Conservation (phyloP, 106 monocot species). For the Dendrobium officinale region DNA sequence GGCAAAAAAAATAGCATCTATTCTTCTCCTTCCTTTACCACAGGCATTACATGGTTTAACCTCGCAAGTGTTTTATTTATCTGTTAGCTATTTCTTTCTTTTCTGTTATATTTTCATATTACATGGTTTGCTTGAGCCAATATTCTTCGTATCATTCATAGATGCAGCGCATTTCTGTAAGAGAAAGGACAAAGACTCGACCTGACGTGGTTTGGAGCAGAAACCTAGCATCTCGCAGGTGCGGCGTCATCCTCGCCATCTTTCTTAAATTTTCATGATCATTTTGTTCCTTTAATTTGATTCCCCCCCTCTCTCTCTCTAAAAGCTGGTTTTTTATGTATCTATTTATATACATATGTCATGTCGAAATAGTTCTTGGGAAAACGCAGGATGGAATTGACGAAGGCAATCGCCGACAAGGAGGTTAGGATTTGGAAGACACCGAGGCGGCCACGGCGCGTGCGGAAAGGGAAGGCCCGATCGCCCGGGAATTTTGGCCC, state of each 20-base stretch:
- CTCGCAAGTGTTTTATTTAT: background rate
- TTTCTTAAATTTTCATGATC: background rate
- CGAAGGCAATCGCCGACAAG: background rate
- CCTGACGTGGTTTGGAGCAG: background rate
- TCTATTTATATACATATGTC: background rate
- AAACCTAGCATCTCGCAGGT: background rate
- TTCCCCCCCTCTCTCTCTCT: background rate
- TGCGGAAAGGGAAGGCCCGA: background rate
- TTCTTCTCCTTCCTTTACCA: no score
- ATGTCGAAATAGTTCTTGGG: background rate
- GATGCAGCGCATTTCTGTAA: background rate
- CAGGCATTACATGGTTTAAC: no score
- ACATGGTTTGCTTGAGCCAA: no score
- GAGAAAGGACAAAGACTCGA: background rate
- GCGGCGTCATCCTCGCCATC: background rate
- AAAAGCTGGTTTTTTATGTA: background rate
- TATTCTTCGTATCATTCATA: no score
- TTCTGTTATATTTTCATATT: background rate
- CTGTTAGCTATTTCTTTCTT: background rate
- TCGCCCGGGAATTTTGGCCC: conserved; percentile 4
- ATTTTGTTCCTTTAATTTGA: conserved; percentile 1
- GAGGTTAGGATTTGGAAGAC: background rate
- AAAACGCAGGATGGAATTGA: background rate
- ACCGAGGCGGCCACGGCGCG: background rate
- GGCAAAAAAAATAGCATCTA: no score